phyloP scores from a whole-genome alignment of 2,329 filamentous ascomycete species.

The Talaromyces sp. region DNA sequence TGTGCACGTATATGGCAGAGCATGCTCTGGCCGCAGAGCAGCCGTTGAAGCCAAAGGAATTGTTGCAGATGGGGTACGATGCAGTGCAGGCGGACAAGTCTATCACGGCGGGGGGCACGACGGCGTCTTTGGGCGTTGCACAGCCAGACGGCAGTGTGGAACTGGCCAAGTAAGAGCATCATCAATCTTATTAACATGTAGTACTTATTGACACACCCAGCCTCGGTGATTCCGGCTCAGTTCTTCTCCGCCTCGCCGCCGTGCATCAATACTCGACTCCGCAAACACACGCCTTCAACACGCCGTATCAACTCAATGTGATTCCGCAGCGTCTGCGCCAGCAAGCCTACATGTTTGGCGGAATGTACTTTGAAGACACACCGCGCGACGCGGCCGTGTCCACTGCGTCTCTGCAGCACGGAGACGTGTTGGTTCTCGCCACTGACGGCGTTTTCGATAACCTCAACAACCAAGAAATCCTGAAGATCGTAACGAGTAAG shows the following conservation, averaged over 20 bases:
- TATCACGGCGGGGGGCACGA: slow-evolving; percentile 81
- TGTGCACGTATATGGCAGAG: slow-evolving; percentile 89
- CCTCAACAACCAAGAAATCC: slow-evolving; percentile 80
- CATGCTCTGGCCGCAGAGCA: slow-evolving; percentile 51
- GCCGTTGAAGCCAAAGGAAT: slow-evolving; percentile 52
- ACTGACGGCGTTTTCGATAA: slow-evolving; percentile 98
- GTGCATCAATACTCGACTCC: slow-evolving; percentile 77
- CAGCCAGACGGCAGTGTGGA: slow-evolving; percentile 68
- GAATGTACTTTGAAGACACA: slow-evolving; percentile 71
- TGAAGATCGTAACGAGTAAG: slow-evolving; percentile 68
- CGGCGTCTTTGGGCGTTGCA: slow-evolving; percentile 80
- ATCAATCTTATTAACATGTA: not conserved
- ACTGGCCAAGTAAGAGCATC: slow-evolving; percentile 65
- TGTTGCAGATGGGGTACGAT: slow-evolving; percentile 83
- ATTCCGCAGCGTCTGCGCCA: slow-evolving; percentile 73
- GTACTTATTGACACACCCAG: slow-evolving; percentile 20
- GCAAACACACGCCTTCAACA: slow-evolving; percentile 97
- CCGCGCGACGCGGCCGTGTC: slow-evolving; percentile 79
- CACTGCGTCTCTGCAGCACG: slow-evolving; percentile 71
- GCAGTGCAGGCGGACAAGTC: slow-evolving; percentile 66
- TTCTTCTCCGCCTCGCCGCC: slow-evolving; percentile 77
- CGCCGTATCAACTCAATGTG: slow-evolving; percentile 87
- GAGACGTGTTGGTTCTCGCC: slow-evolving; percentile 88
- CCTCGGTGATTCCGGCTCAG: slow-evolving; percentile 88
- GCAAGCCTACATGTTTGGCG: slow-evolving; percentile 78